A percentile compares a stretch with the other conserved stretches of the same genome.
These are phyloP conservation scores for Calonectria henricotiae DNA, from an alignment of 2,329 filamentous ascomycete genomes.

Conservation along the genomic window DNA sequence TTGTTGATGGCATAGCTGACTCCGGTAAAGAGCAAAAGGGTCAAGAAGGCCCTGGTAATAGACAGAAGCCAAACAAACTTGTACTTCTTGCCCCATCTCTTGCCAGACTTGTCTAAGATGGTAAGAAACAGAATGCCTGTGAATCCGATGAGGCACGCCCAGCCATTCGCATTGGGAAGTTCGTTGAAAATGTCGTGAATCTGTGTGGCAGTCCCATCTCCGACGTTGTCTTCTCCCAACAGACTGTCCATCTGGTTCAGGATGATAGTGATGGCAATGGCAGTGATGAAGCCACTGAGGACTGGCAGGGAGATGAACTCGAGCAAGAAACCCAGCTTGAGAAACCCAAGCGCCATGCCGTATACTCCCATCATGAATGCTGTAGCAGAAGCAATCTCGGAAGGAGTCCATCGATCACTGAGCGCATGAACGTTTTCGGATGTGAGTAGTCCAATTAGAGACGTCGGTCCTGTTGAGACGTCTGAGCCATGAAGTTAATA, in stretches of 20 bases:
- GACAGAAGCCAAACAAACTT: constrained; percentile 73
- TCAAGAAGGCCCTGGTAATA: constrained; percentile 74
- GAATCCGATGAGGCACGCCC: constrained; percentile 74
- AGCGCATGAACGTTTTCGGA: constrained; percentile 73
- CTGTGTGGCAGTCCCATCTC: constrained; percentile 69
- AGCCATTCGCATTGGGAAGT: constrained; percentile 71
- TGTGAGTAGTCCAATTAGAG: constrained; percentile 76
- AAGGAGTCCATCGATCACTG: constrained; percentile 66
- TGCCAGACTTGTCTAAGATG: constrained; percentile 71
- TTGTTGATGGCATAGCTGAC: constrained; percentile 77
- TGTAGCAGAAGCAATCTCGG: constrained; percentile 74
- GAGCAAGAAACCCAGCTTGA: constrained; percentile 77
- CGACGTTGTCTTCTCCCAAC: constrained; percentile 69
- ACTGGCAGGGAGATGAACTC: constrained; percentile 79
- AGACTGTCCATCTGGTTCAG: constrained; percentile 77
- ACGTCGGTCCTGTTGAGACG: constrained; percentile 76
- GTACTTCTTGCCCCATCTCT: constrained; percentile 73
- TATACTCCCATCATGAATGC: constrained; percentile 77
- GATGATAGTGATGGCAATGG: constrained; percentile 77
- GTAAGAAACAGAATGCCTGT: constrained; percentile 71
- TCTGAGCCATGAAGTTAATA: constrained; percentile 58
- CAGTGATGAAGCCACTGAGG: constrained; percentile 77
- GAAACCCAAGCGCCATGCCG: constrained; percentile 71
- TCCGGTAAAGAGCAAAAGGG: constrained; percentile 75
- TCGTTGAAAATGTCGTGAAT: constrained; percentile 73